Evolutionary conservation across 352 stramenopile genomes (phyloP), one percentile per base, ranked within the genome.

Genomic region (Pythium apleroticum): DNA sequence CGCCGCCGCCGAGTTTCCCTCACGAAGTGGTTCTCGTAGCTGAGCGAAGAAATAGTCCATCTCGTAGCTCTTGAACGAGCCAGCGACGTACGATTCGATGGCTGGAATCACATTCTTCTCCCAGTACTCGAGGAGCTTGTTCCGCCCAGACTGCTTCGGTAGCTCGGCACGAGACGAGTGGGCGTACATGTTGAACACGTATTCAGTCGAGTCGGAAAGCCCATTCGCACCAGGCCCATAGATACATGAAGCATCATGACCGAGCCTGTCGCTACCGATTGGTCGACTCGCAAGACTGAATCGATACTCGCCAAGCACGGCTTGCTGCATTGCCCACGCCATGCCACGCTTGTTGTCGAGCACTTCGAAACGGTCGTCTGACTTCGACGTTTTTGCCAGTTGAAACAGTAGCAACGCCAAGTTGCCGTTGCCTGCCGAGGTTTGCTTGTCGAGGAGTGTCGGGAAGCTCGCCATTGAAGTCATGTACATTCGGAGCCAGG

Each of bases 11-110:
- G 78, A 76, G 37, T 93, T 91, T 12, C 85, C 85, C 76, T 93
- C 82, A 27, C 85, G 71, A 31, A 93, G 60, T 4, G 85, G 85
- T 49, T 93, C 85, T 39, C 85, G 81, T 19, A 93, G 60, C 52
- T 93, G 85, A 8, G 85, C 85, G 57, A 93, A 93, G 53, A 93
- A 93, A 37, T 93, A 93, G 35, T 93, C 83, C 85, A 93, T 93
- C 59, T 93, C 85, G 58, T 93, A 93, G 45, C 77, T 90, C 65
- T 93, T 93, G 61, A 93, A 93, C 15, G 85, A 93, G 0, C 85
- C 85, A 2, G 81, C 75, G 10, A 93, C 85, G 43, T 93, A 93
- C 25, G 80, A 85, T 57, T 93, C 80, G 52, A 93, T 91, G 22
- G 85, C 83, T 31, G 85, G 85, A 56, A 93, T 93, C 30, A 93